Percentiles rank a stretch among this genome's conserved stretches.
These are phyloP conservation scores for Dicorynia guianensis DNA, from an alignment of 306 rosid genomes.

Conservation along the genomic window DNA sequence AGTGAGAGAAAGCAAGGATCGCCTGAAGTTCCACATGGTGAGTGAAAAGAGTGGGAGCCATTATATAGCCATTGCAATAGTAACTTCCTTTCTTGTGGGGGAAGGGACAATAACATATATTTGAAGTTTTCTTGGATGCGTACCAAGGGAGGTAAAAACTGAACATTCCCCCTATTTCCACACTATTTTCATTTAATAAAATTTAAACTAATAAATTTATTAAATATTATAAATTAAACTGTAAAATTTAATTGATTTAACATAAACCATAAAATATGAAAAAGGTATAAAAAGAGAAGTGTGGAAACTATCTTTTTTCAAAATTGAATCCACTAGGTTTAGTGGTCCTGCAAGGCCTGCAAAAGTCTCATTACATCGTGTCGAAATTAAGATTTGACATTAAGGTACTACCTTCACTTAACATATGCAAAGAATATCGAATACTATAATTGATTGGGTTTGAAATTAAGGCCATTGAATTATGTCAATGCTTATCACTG, in stretches of 20 bases:
- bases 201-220: too few species aligned
- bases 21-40: conserved; percentile 34
- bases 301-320: too few species aligned
- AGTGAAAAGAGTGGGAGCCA: conserved; percentile 39
- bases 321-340: conserved; percentile 13
- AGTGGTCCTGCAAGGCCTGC: conserved; percentile 22
- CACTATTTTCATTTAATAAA: too few species aligned
- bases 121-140: conserved; percentile 37
- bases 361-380: conserved; percentile 17
- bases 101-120: conserved; percentile 41
- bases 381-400: too few species aligned
- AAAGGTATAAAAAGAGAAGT: too few species aligned
- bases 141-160: conserved; percentile 32
- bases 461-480: neutral
- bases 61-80: conserved; percentile 11
- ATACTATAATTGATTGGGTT: conserved; percentile 7
- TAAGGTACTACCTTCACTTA: too few species aligned
- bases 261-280: too few species aligned
- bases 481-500: neutral
- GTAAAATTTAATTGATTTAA: too few species aligned
- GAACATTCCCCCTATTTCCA: too few species aligned
- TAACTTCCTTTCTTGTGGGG: conserved; percentile 42
- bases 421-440: neutral
- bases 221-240: too few species aligned
- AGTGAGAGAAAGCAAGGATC: conserved; percentile 1